Conservation (phyloP, 306 rosid species). For the Casuarina equisetifolia region DNA sequence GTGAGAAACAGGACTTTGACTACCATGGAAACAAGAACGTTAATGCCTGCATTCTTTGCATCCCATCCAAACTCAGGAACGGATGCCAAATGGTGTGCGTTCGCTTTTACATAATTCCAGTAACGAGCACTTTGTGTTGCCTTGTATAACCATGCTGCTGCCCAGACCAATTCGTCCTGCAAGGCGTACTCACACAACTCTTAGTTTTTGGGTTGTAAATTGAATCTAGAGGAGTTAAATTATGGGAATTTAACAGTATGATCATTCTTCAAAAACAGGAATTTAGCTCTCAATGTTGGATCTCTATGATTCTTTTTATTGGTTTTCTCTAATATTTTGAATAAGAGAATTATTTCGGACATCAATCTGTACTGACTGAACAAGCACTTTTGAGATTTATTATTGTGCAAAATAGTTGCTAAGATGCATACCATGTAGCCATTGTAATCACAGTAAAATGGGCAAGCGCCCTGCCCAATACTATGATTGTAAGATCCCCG, state of each 20-base stretch:
- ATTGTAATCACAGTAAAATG: slow-evolving; percentile 46
- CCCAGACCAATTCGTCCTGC: slow-evolving; percentile 61
- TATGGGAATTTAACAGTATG: no score
- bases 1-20: neutral
- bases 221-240: no score
- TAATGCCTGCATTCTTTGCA: slow-evolving; percentile 45
- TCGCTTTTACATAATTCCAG: slow-evolving; percentile 32
- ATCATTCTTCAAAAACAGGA: neutral
- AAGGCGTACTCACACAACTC: neutral
- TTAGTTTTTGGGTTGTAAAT: no score
- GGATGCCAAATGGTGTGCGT: slow-evolving; percentile 12
- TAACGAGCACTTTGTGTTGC: slow-evolving; percentile 19
- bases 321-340: neutral
- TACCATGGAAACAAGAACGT: slow-evolving; percentile 51
- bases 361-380: neutral
- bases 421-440: slow-evolving; percentile 41
- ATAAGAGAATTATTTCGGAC: neutral
- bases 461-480: slow-evolving; percentile 35
- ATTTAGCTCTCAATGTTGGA: neutral
- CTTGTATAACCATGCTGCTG: slow-evolving; percentile 51
- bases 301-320: neutral
- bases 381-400: neutral
- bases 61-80: slow-evolving; percentile 58
- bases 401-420: neutral
- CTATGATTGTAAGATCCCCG: slow-evolving; percentile 43